Evolutionary conservation across 1,139 yeast species (phyloP).

Genomic region (Pichia sp.): DNA sequence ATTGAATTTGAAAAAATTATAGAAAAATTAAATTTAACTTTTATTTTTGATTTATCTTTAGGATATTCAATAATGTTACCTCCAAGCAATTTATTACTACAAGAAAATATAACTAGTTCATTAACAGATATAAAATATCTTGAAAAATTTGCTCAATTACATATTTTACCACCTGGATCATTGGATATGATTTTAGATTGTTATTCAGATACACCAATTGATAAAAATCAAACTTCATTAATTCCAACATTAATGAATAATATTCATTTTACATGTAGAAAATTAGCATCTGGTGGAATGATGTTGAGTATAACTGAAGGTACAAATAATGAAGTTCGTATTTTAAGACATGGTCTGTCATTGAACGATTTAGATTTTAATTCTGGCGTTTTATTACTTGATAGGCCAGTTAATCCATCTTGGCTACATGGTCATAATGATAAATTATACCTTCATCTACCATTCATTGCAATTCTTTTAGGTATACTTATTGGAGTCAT

Average conservation of each 20-base stretch:
- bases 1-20: constrained; percentile 45
- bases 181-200: constrained; percentile 40
- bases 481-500: constrained; percentile 59
- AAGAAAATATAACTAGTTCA: constrained; percentile 45
- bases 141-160: constrained; percentile 55
- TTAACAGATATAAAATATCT: constrained; percentile 37
- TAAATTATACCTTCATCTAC: constrained; percentile 52
- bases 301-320: constrained; percentile 42
- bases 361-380: constrained; percentile 23
- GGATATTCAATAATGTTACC: constrained; percentile 74
- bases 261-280: constrained; percentile 41
- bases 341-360: constrained; percentile 66
- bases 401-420: constrained; percentile 54
- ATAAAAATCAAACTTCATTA: background rate
- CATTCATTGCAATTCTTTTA: constrained; percentile 58
- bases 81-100: constrained; percentile 47
- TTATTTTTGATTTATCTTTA: constrained; percentile 28
- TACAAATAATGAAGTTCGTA: constrained; percentile 57
- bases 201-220: constrained; percentile 21
- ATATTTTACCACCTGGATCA: constrained; percentile 54
- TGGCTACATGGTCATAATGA: constrained; percentile 51
- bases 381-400: constrained; percentile 66
- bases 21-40: constrained; percentile 30
- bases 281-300: constrained; percentile 33
- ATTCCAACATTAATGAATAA: constrained; percentile 41